phyloP scores from a whole-genome alignment of 345 rosid genomes.

The Camelina laxa region DNA sequence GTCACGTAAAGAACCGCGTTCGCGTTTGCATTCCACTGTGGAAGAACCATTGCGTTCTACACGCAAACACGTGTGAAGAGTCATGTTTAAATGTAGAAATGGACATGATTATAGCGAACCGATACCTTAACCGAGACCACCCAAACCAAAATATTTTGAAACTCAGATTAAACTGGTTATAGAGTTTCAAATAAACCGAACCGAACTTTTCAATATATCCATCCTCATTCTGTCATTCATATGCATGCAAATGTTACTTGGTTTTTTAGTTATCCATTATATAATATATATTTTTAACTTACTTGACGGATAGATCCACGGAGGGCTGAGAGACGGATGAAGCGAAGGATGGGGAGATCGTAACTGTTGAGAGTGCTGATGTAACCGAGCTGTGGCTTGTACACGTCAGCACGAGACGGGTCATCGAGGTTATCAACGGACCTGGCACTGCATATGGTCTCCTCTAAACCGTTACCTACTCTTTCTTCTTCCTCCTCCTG shows the following conservation, averaged over 20 bases:
- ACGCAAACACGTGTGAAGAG: slow-evolving; percentile 7
- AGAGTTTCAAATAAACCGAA: no score
- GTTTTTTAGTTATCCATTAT: neutral
- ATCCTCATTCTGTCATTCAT: neutral
- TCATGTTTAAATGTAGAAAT: slow-evolving; percentile 3
- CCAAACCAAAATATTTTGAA: no score
- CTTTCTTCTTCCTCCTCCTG: slow-evolving; percentile 19
- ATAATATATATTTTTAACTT: slow-evolving; percentile 3
- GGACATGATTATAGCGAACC: neutral
- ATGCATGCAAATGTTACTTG: neutral
- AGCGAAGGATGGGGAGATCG: slow-evolving; percentile 60
- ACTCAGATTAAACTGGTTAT: no score
- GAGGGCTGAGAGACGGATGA: slow-evolving; percentile 62
- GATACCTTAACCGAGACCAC: neutral
- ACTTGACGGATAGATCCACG: slow-evolving; percentile 54
- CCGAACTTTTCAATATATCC: neutral
- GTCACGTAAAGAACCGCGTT: slow-evolving; percentile 64
- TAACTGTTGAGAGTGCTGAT: slow-evolving; percentile 57
- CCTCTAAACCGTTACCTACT: slow-evolving; percentile 58
- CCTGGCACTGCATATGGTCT: slow-evolving; percentile 58
- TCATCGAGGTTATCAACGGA: slow-evolving; percentile 50
- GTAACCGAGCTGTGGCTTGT: slow-evolving; percentile 65
- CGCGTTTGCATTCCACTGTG: slow-evolving; percentile 72
- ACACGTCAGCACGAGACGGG: slow-evolving; percentile 59
- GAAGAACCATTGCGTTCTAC: slow-evolving; percentile 66